Base-by-base conservation (phyloP, 805 yeast species). In the Blastobotrys robertii region DNA sequence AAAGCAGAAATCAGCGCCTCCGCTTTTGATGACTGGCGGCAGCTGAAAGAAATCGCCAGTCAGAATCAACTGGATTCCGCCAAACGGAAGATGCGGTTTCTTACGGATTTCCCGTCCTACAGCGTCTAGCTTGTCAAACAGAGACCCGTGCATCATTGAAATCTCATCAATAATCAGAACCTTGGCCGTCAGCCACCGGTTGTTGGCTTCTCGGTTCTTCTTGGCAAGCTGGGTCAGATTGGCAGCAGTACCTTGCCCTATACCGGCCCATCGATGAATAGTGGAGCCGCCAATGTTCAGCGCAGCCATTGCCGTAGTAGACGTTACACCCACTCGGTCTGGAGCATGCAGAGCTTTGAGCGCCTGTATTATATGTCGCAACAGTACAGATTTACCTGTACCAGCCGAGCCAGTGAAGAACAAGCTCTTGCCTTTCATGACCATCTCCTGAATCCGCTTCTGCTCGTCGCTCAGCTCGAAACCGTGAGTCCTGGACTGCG, bases 351-450 rank as follows among this genome's bases (percentile, higher is more conserved):
- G 64, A 30, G 58, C 58, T 22, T 44, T 39, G 33, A 85, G 63
- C n/a, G 66, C 64, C 12, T 63, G 56, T 10, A 90, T 84, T 15
- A 92, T 64, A 32, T 76, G 76, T 42, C 74, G 70, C 43, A 90
- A 65, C 14, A 92, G 65, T 6, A 86, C 78, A 2, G 98, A 90
- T 59, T 92, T 92, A 57, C 98, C 98, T 0, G 98, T 92, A 55
- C 98, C 98, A 0, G 98, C 98, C 28, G 97, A 85, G 44, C 98
- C 99, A 0, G 98, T 90, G 60, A 83, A 92, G 57, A 92, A 92
- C 9, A 92, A 64, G 45, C 80, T 84, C 10, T 68, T 65, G 13
- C 59, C 57, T 19, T 66, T 59, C 37, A 73, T 56, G 0, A 77
- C 90, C 35, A 81, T 61, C 8, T 76, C 72, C 5, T 84, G 67